Percentiles rank a stretch among this genome's conserved stretches.
phyloP scores from a whole-genome alignment of 495 filamentous ascomycete species.

The Bryoglossum gracile region DNA sequence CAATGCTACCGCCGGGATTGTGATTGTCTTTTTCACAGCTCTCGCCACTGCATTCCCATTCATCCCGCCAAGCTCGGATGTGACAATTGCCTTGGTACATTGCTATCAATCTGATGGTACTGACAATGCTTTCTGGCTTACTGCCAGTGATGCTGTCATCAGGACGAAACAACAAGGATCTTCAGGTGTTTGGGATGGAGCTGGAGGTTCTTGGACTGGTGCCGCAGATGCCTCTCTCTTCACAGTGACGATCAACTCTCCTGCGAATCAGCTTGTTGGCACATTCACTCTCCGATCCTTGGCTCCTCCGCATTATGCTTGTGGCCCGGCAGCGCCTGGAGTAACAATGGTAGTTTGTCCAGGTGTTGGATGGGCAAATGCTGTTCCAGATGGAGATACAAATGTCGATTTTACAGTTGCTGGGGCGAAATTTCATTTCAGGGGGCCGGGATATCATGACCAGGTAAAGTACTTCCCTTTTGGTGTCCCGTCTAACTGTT shows the following conservation, averaged over 20 bases:
- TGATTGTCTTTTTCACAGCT: slow-evolving; percentile 28
- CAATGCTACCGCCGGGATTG: slow-evolving; percentile 10
- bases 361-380: not conserved
- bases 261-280: not conserved
- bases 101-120: not conserved
- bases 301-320: not conserved
- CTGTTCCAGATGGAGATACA: not conserved
- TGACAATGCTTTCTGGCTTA: not conserved
- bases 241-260: not conserved
- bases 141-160: not conserved
- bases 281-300: not conserved
- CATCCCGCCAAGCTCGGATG: not conserved
- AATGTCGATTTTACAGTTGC: not conserved
- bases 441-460: not conserved
- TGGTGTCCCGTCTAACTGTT: not conserved
- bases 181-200: not conserved
- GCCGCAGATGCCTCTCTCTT: not conserved
- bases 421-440: not conserved
- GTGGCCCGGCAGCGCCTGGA: too few relatives aligned
- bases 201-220: not conserved
- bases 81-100: not conserved
- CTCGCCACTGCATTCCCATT: slow-evolving; percentile 23
- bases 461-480: not conserved
- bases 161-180: not conserved
- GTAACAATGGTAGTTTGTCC: not conserved